A percentile compares a stretch with the other conserved stretches of the same genome.
phyloP scores from a whole-genome alignment of 495 filamentous ascomycete species.

The Penicillium coffeae region DNA sequence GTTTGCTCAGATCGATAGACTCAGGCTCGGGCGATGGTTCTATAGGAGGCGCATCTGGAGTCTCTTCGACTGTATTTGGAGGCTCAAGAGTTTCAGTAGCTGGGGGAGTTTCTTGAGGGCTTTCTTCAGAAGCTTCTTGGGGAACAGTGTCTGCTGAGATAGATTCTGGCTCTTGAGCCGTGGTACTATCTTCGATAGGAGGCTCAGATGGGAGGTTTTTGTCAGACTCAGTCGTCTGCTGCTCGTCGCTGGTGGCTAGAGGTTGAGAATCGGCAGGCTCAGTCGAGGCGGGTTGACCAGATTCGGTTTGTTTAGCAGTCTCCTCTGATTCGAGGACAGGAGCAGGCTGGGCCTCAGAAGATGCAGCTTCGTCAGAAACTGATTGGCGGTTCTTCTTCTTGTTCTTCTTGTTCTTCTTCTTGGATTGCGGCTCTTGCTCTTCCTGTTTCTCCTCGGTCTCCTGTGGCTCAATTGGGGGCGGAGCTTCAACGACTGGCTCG shows the following conservation, averaged over 20 bases:
- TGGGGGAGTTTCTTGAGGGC: slow-evolving; percentile 12
- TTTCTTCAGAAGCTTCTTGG: slow-evolving; percentile 5
- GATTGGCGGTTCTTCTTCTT: slow-evolving; percentile 37
- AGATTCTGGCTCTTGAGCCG: slow-evolving; percentile 3
- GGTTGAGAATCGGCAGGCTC: slow-evolving; percentile 14
- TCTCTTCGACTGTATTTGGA: slow-evolving; percentile 1
- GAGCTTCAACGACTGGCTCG: slow-evolving; percentile 3
- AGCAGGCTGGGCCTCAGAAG: slow-evolving; percentile 7
- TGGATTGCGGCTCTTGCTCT: slow-evolving; percentile 11
- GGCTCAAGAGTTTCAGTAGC: slow-evolving; percentile 10
- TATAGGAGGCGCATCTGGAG: background rate
- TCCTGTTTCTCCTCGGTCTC: slow-evolving; percentile 13
- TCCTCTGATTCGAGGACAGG: slow-evolving; percentile 14
- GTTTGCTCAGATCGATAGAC: slow-evolving; percentile 17
- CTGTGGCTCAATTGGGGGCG: slow-evolving; percentile 1
- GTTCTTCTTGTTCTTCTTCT: slow-evolving; percentile 31
- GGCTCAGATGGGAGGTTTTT: slow-evolving; percentile 7
- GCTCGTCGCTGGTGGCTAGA: slow-evolving; percentile 21
- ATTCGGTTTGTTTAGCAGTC: slow-evolving; percentile 5
- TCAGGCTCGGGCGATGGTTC: slow-evolving; percentile 18
- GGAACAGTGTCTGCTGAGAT: slow-evolving; percentile 2
- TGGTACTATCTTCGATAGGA: slow-evolving; percentile 3
- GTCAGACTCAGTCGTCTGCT: slow-evolving; percentile 8
- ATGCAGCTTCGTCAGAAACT: slow-evolving; percentile 17
- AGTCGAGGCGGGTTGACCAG: slow-evolving; percentile 11